These are phyloP conservation scores for Pseudogymnoascus sp. DNA, from an alignment of 2,329 filamentous ascomycete species.

Conservation along the genomic window DNA sequence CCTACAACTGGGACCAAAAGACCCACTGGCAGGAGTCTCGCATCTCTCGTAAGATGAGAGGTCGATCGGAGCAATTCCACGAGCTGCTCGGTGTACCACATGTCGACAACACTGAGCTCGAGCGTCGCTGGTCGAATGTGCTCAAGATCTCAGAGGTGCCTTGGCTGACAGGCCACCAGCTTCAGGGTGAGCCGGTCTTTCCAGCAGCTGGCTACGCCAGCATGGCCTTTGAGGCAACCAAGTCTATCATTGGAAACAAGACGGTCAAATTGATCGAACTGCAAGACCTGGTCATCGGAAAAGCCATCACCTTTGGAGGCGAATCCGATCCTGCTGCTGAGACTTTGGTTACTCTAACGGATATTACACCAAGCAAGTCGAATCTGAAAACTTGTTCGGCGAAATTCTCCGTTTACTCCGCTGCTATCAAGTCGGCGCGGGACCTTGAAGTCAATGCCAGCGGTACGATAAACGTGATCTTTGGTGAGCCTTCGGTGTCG, in stretches of 20 bases:
- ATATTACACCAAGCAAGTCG: neutral
- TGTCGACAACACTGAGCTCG: neutral
- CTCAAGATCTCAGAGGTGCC: constrained; percentile 6
- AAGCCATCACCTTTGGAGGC: constrained; percentile 13
- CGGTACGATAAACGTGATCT: neutral
- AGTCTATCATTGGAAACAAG: constrained; percentile 2
- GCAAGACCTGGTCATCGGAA: constrained; percentile 12
- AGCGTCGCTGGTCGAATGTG: neutral
- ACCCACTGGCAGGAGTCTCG: constrained; percentile 17
- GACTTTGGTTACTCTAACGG: neutral
- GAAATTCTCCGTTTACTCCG: neutral
- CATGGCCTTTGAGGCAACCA: constrained; percentile 41
- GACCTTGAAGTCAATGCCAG: neutral
- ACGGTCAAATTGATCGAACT: constrained; percentile 12
- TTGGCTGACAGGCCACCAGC: constrained; percentile 4
- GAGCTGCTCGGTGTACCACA: constrained; percentile 14
- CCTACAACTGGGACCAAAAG: constrained; percentile 18
- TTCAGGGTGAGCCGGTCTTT: constrained; percentile 27
- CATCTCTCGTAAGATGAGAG: neutral
- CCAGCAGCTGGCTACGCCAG: constrained; percentile 42
- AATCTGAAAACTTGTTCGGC: neutral
- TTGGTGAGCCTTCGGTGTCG: neutral
- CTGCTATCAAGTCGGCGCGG: neutral
- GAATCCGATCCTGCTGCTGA: constrained; percentile 11
- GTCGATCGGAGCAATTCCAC: constrained; percentile 9